Evolutionary conservation across 139 green algal genomes (phyloP).

Genomic region (Chlamydomonas schloesseri): DNA sequence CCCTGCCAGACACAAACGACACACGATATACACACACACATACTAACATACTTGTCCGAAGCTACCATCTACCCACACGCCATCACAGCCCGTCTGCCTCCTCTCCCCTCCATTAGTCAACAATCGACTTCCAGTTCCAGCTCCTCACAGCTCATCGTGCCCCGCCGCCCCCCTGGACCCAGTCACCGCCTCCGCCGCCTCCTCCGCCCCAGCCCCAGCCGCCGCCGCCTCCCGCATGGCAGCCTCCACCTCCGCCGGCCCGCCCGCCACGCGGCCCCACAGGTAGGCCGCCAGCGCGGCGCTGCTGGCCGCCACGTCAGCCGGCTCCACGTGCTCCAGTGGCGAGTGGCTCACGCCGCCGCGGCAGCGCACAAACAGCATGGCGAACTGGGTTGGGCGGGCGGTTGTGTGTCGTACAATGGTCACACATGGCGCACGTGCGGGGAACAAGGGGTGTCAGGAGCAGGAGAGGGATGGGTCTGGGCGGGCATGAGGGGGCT

Average conservation of each 20-base stretch:
- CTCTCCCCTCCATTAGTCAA: too few species aligned
- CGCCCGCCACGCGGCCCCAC: not conserved
- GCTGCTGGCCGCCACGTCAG: constrained; percentile 75
- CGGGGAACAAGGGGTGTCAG: too few species aligned
- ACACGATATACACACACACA: too few species aligned
- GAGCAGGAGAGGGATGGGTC: too few species aligned
- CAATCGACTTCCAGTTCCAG: too few species aligned
- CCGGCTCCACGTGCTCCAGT: constrained; percentile 73
- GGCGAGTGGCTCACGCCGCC: constrained; percentile 89
- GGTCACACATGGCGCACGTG: not conserved
- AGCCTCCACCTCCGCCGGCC: not conserved
- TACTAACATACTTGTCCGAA: too few species aligned
- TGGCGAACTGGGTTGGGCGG: constrained; percentile 79
- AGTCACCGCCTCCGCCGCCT: not conserved
- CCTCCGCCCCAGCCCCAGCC: not conserved
- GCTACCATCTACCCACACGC: too few species aligned
- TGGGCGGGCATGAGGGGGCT: too few species aligned
- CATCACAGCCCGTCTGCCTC: too few species aligned
- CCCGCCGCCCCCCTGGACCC: too few species aligned
- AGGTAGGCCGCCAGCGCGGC: constrained; percentile 62
- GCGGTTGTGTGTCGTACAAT: not conserved
- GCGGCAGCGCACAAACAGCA: constrained; percentile 92
- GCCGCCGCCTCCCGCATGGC: not conserved
- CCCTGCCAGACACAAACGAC: too few species aligned
- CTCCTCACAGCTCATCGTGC: not conserved